Evolutionary conservation across 345 rosid species (phyloP).

Genomic region (Populus euphratica): DNA sequence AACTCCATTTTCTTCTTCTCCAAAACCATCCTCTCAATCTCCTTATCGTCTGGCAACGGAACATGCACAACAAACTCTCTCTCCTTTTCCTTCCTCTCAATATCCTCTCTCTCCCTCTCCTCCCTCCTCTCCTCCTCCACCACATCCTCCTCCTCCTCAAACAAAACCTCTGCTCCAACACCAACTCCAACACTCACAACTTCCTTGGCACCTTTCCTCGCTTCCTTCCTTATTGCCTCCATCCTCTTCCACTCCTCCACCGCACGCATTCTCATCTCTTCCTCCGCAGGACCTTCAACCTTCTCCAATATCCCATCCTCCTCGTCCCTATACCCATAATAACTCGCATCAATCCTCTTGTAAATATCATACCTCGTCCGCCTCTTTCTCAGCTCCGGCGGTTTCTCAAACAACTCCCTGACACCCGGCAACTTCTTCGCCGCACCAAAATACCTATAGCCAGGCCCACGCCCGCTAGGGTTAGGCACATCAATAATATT

Average conservation of each 20-base stretch:
- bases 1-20: conserved; percentile 90
- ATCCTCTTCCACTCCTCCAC: conserved; percentile 77
- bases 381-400: conserved; percentile 82
- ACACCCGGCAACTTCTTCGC: conserved; percentile 93
- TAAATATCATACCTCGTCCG: conserved; percentile 89
- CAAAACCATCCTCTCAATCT: conserved; percentile 89
- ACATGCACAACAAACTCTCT: conserved; percentile 87
- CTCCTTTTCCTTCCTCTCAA: conserved; percentile 48
- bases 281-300: conserved; percentile 68
- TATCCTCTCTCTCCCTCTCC: conserved; percentile 48
- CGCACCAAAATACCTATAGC: conserved; percentile 89
- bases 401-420: conserved; percentile 84
- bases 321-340: conserved; percentile 89
- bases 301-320: conserved; percentile 82
- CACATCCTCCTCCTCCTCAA: conserved; percentile 86
- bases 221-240: conserved; percentile 78
- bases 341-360: conserved; percentile 87
- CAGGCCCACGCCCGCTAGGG: conserved; percentile 93
- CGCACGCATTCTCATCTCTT: conserved; percentile 45
- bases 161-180: conserved; percentile 50
- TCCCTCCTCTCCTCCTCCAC: conserved; percentile 61
- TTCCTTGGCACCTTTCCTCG: conserved; percentile 72
- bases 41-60: conserved; percentile 88
- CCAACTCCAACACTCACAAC: conserved; percentile 64
- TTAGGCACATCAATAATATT: conserved; percentile 89